Conservation (phyloP, 108 stramenopile species). For the Pseudonitzschia delicatissima region DNA sequence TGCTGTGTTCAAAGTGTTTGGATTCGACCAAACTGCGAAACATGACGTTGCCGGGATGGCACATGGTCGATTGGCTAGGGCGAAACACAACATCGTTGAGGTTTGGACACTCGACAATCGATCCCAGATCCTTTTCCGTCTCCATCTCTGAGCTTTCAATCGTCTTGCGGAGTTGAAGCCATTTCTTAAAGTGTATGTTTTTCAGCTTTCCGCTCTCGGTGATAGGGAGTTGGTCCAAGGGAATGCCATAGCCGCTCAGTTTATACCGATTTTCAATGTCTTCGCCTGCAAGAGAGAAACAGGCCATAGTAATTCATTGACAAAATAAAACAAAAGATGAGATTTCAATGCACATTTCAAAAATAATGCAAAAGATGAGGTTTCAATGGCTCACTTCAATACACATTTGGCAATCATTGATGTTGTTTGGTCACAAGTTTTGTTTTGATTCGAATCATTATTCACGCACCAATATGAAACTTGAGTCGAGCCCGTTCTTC, state of each 20-base stretch:
- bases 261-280: conserved; percentile 10
- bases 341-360: not conserved
- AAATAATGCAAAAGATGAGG: too few relatives aligned
- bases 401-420: too few relatives aligned
- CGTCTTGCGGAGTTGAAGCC: not conserved
- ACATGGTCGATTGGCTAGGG: not conserved
- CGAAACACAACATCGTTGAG: not conserved
- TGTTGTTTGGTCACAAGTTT: too few relatives aligned
- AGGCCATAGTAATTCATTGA: not conserved
- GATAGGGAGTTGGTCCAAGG: conserved; percentile 14
- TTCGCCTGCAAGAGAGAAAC: not conserved
- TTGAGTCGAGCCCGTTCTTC: not conserved
- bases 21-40: conserved; percentile 11
- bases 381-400: not conserved
- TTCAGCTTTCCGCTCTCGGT: conserved; percentile 10
- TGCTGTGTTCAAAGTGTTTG: conserved; percentile 1
- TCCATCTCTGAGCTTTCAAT: not conserved
- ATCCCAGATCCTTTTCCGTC: not conserved
- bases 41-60: not conserved
- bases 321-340: not conserved
- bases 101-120: not conserved
- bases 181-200: not conserved
- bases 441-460: too few relatives aligned
- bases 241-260: conserved; percentile 24
- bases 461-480: not conserved